phyloP scores from a whole-genome alignment of 108 stramenopile genomes.

The Pseudonitzschia pungens region DNA sequence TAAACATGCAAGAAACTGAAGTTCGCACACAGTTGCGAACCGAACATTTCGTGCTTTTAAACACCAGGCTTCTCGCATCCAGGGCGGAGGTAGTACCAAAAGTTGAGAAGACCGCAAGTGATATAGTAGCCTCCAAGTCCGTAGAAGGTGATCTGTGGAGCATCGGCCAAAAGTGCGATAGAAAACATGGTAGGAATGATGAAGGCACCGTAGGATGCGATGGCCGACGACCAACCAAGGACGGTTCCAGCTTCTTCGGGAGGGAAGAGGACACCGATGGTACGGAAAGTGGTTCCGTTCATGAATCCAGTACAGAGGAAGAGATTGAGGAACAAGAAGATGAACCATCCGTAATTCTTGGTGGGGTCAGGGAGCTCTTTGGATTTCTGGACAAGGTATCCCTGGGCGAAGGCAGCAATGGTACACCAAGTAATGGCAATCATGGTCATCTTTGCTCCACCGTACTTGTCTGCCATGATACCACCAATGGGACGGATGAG shows the following conservation, averaged over 20 bases:
- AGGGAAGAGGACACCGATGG: slow-evolving; percentile 35
- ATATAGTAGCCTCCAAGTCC: slow-evolving; percentile 33
- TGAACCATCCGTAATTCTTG: slow-evolving; percentile 27
- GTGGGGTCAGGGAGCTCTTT: slow-evolving; percentile 19
- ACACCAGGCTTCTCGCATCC: slow-evolving; percentile 26
- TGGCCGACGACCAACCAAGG: slow-evolving; percentile 36
- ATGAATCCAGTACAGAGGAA: slow-evolving; percentile 28
- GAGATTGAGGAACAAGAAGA: slow-evolving; percentile 36
- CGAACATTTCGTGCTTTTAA: background rate
- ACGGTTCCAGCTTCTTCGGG: slow-evolving; percentile 30
- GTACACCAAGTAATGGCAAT: slow-evolving; percentile 36
- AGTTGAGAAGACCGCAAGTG: slow-evolving; percentile 31
- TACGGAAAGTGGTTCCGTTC: slow-evolving; percentile 41
- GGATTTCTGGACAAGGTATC: slow-evolving; percentile 17
- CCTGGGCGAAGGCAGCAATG: slow-evolving; percentile 24
- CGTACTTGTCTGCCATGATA: slow-evolving; percentile 31
- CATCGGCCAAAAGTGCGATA: slow-evolving; percentile 22
- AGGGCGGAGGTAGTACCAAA: slow-evolving; percentile 38
- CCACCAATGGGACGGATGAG: slow-evolving; percentile 34
- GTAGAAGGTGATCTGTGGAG: slow-evolving; percentile 33
- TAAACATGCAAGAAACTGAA: no score
- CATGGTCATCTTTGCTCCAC: slow-evolving; percentile 37
- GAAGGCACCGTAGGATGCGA: slow-evolving; percentile 36
- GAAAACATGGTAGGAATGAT: slow-evolving; percentile 36
- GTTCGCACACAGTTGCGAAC: background rate